Percentiles rank a stretch among this genome's conserved stretches.
phyloP scores from a whole-genome alignment of 768 basidiomycete genomes.

The Rhodocollybia butyracea region DNA sequence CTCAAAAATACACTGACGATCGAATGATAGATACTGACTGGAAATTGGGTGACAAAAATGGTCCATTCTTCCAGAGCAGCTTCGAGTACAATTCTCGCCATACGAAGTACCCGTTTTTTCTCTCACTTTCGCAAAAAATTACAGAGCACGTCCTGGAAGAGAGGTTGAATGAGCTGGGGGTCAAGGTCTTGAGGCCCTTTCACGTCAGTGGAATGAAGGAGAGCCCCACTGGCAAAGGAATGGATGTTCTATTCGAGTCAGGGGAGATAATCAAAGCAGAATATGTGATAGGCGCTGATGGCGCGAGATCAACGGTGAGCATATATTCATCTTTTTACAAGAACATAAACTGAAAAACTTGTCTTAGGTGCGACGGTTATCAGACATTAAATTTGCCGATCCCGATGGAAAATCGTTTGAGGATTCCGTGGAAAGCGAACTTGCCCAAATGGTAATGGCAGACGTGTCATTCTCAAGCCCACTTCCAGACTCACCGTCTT shows the following conservation, averaged over 20 bases:
- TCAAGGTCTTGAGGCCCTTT: constrained; percentile 26
- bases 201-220: constrained; percentile 28
- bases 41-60: background rate
- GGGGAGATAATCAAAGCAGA: background rate
- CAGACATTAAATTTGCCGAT: background rate
- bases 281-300: too few relatives aligned
- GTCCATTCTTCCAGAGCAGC: background rate
- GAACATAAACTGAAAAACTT: background rate
- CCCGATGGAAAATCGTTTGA: background rate
- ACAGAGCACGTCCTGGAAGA: constrained; percentile 34
- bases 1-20: too few relatives aligned
- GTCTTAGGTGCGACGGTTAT: background rate
- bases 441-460: background rate
- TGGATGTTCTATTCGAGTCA: background rate
- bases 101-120: constrained; percentile 32
- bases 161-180: constrained; percentile 23
- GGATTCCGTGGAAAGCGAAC: background rate
- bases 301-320: constrained; percentile 32
- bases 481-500: background rate
- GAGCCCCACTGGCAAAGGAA: background rate
- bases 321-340: background rate
- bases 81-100: constrained; percentile 24
- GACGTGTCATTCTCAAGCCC: background rate
- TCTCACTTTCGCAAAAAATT: constrained; percentile 33
- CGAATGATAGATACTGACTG: background rate